Conservation (phyloP, 2,329 filamentous ascomycete genomes). For the Phialemonium atrogriseum region DNA sequence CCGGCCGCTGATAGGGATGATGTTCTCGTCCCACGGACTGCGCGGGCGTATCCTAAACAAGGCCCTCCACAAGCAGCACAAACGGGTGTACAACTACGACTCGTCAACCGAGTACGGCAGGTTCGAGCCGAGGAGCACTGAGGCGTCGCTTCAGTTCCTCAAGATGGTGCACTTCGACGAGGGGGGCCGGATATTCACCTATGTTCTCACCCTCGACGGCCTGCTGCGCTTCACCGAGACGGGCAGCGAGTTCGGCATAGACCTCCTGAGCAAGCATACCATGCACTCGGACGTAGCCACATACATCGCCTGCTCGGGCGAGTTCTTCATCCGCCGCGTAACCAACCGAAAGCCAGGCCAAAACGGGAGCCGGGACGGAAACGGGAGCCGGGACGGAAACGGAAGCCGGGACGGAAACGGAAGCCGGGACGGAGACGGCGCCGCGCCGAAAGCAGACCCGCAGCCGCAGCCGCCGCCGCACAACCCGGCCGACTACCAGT, state of each 20-base stretch:
- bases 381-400: too few relatives aligned
- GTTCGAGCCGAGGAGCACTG: conserved; percentile 57
- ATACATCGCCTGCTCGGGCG: conserved; percentile 86
- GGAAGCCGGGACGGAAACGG: conserved; percentile 16
- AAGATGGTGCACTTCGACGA: conserved; percentile 81
- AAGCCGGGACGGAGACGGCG: conserved; percentile 32
- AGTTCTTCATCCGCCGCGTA: conserved; percentile 79
- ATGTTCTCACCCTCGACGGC: conserved; percentile 81
- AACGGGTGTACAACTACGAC: conserved; percentile 83
- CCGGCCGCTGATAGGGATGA: conserved; percentile 77
- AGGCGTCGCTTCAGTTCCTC: conserved; percentile 72
- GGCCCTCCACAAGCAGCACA: conserved; percentile 83
- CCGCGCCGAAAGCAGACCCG: conserved; percentile 42
- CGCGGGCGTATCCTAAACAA: conserved; percentile 74
- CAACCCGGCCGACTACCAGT: conserved; percentile 60
- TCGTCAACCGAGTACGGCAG: conserved; percentile 62
- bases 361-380: conserved; percentile 1
- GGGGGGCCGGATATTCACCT: conserved; percentile 82
- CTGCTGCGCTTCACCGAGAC: conserved; percentile 90
- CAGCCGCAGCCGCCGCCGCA: conserved; percentile 36
- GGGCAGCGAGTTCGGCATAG: conserved; percentile 89
- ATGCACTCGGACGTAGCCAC: conserved; percentile 92
- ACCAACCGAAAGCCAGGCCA: conserved; percentile 27
- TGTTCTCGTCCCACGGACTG: conserved; percentile 74
- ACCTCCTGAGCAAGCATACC: conserved; percentile 87